A percentile compares a stretch with the other conserved stretches of the same genome.
Conservation (phyloP, 2,329 filamentous ascomycete species). For the Drechmeria coniospora region DNA sequence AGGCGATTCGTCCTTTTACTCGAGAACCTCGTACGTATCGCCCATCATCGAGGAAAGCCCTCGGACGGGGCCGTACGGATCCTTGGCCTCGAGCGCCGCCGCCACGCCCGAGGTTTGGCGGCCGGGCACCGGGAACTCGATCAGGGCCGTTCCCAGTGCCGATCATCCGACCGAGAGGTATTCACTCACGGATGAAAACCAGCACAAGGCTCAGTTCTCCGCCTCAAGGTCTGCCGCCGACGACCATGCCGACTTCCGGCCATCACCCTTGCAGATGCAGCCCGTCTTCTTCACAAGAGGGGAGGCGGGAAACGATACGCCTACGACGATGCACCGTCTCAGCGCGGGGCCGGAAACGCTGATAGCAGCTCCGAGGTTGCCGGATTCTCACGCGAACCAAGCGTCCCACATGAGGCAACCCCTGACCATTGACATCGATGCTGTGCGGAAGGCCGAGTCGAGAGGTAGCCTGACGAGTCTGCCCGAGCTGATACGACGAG, state of each 20-base stretch:
- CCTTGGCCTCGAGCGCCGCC: conserved; percentile 55
- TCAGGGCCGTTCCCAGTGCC: no score
- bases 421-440: conserved; percentile 66
- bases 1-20: conserved; percentile 50
- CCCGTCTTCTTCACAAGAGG: no score
- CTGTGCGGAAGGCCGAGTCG: conserved; percentile 64
- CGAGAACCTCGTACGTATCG: conserved; percentile 51
- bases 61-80: conserved; percentile 40
- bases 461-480: conserved; percentile 85
- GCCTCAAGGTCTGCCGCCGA: no score
- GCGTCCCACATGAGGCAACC: conserved; percentile 47
- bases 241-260: no score
- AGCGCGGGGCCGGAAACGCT: conserved; percentile 11
- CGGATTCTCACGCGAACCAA: conserved; percentile 16
- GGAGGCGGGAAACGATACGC: no score
- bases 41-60: conserved; percentile 61
- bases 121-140: no score
- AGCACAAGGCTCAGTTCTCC: no score
- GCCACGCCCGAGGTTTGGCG: conserved; percentile 58
- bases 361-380: neutral
- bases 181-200: conserved; percentile 19
- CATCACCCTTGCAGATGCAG: no score
- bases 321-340: no score
- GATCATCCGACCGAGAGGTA: no score
- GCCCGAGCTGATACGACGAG: conserved; percentile 77